phyloP scores from a whole-genome alignment of 1,284 basidiomycete species.

The Ceratobasidium sp. region DNA sequence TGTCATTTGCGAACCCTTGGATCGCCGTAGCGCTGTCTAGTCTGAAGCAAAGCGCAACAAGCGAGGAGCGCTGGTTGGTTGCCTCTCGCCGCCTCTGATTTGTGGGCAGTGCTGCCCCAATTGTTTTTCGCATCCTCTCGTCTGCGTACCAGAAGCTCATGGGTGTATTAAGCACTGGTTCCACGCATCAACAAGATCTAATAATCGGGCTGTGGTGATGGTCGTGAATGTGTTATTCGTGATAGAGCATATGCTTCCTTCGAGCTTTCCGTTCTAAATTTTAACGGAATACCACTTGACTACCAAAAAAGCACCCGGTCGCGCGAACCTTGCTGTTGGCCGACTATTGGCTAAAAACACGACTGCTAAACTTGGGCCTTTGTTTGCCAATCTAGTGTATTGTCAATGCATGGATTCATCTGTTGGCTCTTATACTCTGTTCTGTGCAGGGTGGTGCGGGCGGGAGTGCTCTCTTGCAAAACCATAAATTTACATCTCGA shows the following conservation, averaged over 20 bases:
- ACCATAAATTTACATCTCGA: too few species aligned
- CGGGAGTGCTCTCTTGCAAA: constrained; percentile 13
- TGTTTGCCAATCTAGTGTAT: constrained; percentile 48
- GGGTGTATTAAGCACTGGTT: not conserved
- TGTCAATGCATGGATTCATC: not conserved
- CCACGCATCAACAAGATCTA: constrained; percentile 21
- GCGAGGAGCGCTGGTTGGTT: too few species aligned
- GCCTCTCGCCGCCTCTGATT: too few species aligned
- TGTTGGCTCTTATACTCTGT: not conserved
- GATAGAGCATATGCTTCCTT: constrained; percentile 16
- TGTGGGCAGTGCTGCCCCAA: too few species aligned
- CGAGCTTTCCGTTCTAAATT: not conserved
- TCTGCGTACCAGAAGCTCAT: too few species aligned
- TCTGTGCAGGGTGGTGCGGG: constrained; percentile 44
- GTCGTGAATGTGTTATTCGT: constrained; percentile 38
- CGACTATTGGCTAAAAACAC: constrained; percentile 46
- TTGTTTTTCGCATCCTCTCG: too few species aligned
- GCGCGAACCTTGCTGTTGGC: constrained; percentile 43
- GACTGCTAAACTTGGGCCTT: constrained; percentile 38
- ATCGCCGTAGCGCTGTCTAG: too few species aligned
- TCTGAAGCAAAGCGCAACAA: too few species aligned
- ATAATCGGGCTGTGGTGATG: constrained; percentile 35
- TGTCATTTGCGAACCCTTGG: too few species aligned
- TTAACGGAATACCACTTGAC: constrained; percentile 44
- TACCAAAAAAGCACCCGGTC: constrained; percentile 33